A percentile compares a stretch with the other conserved stretches of the same genome.
These are phyloP conservation scores for Isoetes engelmannii DNA, from an alignment of 83 land plant species.

Conservation along the genomic window DNA sequence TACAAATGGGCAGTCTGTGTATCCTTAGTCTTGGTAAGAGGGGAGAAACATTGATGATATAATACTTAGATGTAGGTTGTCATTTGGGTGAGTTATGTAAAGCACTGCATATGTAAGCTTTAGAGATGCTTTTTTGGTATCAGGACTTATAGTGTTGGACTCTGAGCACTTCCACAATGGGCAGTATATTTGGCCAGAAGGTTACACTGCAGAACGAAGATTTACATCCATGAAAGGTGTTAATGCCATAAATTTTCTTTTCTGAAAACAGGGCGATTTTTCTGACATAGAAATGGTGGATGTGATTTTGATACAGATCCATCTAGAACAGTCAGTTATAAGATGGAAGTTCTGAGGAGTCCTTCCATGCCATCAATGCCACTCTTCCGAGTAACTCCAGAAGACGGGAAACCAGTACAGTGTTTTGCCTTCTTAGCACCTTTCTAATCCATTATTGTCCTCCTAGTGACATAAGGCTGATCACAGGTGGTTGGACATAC, in stretches of 20 bases:
- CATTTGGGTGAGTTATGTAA: no score
- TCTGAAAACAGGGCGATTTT: no score
- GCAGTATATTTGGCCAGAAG: constrained; percentile 76
- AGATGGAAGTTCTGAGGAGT: constrained; percentile 79
- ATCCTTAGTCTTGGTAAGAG: not conserved
- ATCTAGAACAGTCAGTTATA: constrained; percentile 34
- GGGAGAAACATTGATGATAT: no score
- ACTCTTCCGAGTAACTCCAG: constrained; percentile 69
- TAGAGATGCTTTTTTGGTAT: no score
- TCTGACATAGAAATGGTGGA: no score
- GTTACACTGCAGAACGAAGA: constrained; percentile 74
- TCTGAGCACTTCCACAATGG: constrained; percentile 71
- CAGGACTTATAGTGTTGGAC: constrained; percentile 75
- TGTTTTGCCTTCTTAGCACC: no score
- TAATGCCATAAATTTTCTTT: no score
- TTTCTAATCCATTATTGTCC: no score
- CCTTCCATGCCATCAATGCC: constrained; percentile 43
- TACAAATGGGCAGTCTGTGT: not conserved
- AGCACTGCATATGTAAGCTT: no score
- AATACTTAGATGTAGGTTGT: no score
- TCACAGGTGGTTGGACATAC: constrained; percentile 5
- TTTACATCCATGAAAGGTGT: constrained; percentile 60
- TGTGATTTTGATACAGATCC: constrained; percentile 38
- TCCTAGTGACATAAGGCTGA: not conserved
- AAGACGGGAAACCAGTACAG: constrained; percentile 55